A percentile compares a stretch with the other conserved stretches of the same genome.
These are phyloP conservation scores for Barnettozyma botsteinii DNA, from an alignment of 805 yeast species.

Conservation along the genomic window DNA sequence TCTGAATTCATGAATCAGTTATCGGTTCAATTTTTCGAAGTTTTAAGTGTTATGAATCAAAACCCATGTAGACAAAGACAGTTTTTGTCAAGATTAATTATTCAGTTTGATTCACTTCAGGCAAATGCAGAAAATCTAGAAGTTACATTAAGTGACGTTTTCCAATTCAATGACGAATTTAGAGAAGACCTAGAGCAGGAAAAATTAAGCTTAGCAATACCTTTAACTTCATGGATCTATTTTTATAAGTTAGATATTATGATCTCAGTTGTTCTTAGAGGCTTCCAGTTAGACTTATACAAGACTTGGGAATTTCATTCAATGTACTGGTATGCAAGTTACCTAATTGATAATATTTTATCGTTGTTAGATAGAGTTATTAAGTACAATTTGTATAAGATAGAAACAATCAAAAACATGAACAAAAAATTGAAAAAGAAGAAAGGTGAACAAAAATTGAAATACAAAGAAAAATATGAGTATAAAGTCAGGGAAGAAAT, in stretches of 20 bases:
- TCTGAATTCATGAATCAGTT: slow-evolving; percentile 39
- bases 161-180: slow-evolving; percentile 29
- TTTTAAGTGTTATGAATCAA: slow-evolving; percentile 42
- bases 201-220: slow-evolving; percentile 41
- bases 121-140: slow-evolving; percentile 68
- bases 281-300: slow-evolving; percentile 71
- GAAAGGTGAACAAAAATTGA: slow-evolving; percentile 45
- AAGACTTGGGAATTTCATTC: slow-evolving; percentile 61
- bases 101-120: slow-evolving; percentile 75
- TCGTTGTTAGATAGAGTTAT: slow-evolving; percentile 34
- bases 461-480: slow-evolving; percentile 31
- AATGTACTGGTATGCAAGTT: slow-evolving; percentile 63
- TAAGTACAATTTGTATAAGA: slow-evolving; percentile 29
- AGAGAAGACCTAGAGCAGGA: slow-evolving; percentile 15
- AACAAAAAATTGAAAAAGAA: slow-evolving; percentile 42
- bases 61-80: slow-evolving; percentile 85
- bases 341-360: slow-evolving; percentile 44
- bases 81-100: slow-evolving; percentile 48
- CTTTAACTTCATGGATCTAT: slow-evolving; percentile 67
- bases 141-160: slow-evolving; percentile 31
- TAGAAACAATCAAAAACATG: slow-evolving; percentile 29
- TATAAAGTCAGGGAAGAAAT: slow-evolving; percentile 28
- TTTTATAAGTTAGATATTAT: slow-evolving; percentile 61
- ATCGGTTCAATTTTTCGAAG: slow-evolving; percentile 40
- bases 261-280: slow-evolving; percentile 66